These are phyloP conservation scores for Aspergillus sp. DNA, from an alignment of 2,329 filamentous ascomycete genomes.

Conservation along the genomic window DNA sequence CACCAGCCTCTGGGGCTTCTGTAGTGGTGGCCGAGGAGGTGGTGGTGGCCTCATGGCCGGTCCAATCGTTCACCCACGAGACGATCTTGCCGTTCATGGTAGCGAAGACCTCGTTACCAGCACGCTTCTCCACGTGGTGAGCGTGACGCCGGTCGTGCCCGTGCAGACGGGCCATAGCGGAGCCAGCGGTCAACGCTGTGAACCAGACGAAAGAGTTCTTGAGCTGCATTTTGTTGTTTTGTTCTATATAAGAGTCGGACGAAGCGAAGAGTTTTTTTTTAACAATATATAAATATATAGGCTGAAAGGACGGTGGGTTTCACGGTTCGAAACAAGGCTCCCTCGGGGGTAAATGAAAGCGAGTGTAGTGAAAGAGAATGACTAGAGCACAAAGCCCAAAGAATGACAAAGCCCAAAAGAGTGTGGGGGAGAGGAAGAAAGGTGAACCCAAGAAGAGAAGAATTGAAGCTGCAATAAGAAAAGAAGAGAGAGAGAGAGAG, in stretches of 20 bases:
- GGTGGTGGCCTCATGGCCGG: constrained; percentile 8
- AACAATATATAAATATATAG: too few relatives aligned
- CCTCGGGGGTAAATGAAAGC: background rate
- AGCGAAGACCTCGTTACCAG: constrained; percentile 24
- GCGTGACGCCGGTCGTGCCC: constrained; percentile 32
- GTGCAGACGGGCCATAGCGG: constrained; percentile 29
- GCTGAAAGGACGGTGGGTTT: background rate
- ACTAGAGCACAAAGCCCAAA: background rate
- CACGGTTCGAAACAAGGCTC: too few relatives aligned
- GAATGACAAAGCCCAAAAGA: too few relatives aligned
- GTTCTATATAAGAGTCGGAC: background rate
- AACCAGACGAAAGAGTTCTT: constrained; percentile 31
- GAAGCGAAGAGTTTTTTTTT: too few relatives aligned
- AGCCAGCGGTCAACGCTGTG: constrained; percentile 30
- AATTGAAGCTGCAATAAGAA: too few relatives aligned
- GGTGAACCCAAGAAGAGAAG: too few relatives aligned
- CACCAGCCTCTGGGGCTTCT: constrained; percentile 1
- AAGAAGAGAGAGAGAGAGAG: too few relatives aligned
- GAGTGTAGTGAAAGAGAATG: constrained; percentile 1
- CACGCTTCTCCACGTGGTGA: constrained; percentile 28
- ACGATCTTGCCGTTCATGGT: constrained; percentile 26
- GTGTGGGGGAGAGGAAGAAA: too few relatives aligned
- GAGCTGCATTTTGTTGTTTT: constrained; percentile 26
- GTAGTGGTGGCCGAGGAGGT: constrained; percentile 8
- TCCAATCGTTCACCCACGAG: constrained; percentile 31